phyloP scores from a whole-genome alignment of 352 stramenopile genomes.

The Aphanomyces astaci region DNA sequence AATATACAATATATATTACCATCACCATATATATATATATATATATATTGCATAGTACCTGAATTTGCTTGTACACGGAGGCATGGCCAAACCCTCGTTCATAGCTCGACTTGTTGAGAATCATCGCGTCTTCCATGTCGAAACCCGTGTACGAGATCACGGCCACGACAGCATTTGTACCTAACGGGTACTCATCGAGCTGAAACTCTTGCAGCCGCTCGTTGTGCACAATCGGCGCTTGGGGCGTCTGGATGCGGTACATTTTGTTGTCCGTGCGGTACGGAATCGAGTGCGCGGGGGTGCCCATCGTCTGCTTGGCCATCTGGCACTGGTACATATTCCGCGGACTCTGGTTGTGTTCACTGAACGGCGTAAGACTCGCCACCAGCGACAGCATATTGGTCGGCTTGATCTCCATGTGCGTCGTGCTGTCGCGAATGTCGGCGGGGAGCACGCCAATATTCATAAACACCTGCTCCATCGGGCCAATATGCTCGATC shows the following conservation, averaged over 20 bases:
- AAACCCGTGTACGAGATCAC: slow-evolving; percentile 99
- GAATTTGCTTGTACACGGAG: slow-evolving; percentile 98
- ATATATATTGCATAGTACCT: too few species aligned
- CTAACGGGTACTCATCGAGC: slow-evolving; percentile 98
- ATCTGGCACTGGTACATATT: slow-evolving; percentile 99
- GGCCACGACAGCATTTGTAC: slow-evolving; percentile 98
- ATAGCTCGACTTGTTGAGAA: slow-evolving; percentile 99
- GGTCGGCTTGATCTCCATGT: slow-evolving; percentile 98
- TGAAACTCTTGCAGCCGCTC: slow-evolving; percentile 93
- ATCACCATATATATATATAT: too few species aligned
- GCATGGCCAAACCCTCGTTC: slow-evolving; percentile 97
- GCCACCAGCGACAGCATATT: slow-evolving; percentile 99
- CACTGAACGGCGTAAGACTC: slow-evolving; percentile 97
- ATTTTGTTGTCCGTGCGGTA: slow-evolving; percentile 98
- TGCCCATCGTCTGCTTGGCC: slow-evolving; percentile 99
- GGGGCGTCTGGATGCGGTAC: slow-evolving; percentile 97
- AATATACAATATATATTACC: too few species aligned
- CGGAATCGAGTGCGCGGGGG: slow-evolving; percentile 93
- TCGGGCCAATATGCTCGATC: slow-evolving; percentile 96
- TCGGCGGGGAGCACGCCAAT: slow-evolving; percentile 96
- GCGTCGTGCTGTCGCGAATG: slow-evolving; percentile 93
- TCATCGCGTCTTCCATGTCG: slow-evolving; percentile 99
- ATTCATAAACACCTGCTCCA: slow-evolving; percentile 98
- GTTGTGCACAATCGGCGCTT: slow-evolving; percentile 98
- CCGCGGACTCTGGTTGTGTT: slow-evolving; percentile 99